These are phyloP conservation scores for Rhypophila decipiens DNA, from an alignment of 495 filamentous ascomycete species.

Conservation along the genomic window DNA sequence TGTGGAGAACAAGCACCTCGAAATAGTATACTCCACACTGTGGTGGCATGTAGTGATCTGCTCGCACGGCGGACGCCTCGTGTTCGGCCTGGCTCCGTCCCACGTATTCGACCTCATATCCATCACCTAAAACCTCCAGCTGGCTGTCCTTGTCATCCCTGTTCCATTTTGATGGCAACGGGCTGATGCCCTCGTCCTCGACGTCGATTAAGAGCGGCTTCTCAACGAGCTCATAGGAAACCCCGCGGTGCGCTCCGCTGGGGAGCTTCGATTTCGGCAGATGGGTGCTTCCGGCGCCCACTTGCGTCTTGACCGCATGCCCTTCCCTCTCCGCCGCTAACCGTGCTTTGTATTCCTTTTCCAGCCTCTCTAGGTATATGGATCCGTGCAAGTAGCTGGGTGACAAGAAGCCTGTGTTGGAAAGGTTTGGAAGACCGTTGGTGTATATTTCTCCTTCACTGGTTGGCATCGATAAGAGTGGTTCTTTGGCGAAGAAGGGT, in stretches of 20 bases:
- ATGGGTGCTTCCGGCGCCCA: slow-evolving; percentile 56
- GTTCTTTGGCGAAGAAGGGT: slow-evolving; percentile 31
- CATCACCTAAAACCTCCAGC: slow-evolving; percentile 68
- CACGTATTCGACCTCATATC: slow-evolving; percentile 70
- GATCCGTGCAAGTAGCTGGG: slow-evolving; percentile 78
- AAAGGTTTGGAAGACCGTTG: slow-evolving; percentile 18
- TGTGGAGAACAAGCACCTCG: slow-evolving; percentile 80
- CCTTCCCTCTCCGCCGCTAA: slow-evolving; percentile 29
- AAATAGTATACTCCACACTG: slow-evolving; percentile 96
- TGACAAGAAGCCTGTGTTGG: slow-evolving; percentile 51
- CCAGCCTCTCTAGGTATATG: slow-evolving; percentile 67
- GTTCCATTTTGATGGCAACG: slow-evolving; percentile 79
- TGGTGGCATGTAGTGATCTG: slow-evolving; percentile 85
- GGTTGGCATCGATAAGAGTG: slow-evolving; percentile 15
- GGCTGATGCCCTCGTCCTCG: slow-evolving; percentile 51
- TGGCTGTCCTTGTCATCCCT: slow-evolving; percentile 65
- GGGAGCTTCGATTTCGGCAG: slow-evolving; percentile 58
- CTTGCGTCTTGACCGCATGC: slow-evolving; percentile 30
- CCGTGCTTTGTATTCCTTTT: slow-evolving; percentile 60
- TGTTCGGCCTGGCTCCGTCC: slow-evolving; percentile 48
- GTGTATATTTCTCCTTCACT: slow-evolving; percentile 19
- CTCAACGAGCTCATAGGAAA: slow-evolving; percentile 84
- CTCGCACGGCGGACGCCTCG: slow-evolving; percentile 77
- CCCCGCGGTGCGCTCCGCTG: slow-evolving; percentile 62
- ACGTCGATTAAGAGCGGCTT: slow-evolving; percentile 52